Base-by-base conservation (phyloP, 306 rosid species). In the Glycyrrhiza uralensis region DNA sequence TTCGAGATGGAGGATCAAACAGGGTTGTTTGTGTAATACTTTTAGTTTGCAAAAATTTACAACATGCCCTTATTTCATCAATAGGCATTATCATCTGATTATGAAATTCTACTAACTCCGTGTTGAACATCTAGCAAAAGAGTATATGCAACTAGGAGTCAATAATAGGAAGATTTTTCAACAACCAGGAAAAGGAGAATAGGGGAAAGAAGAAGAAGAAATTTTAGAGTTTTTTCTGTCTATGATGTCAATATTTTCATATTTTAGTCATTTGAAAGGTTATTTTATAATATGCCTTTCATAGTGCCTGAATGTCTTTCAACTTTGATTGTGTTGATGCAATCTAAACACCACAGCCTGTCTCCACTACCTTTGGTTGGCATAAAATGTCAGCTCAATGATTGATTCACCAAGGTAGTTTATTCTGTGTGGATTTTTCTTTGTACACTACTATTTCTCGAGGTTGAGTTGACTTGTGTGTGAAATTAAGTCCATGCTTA, bases 221-320 rank as follows among this genome's bases (percentile, higher is more conserved):
- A n/a, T n/a, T n/a, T n/a, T 9, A 13, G 35, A 29, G 56, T 18
- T 66, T 56, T 58, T 6, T 66, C 41, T 22, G 14, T 10, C 2
- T 50, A 18, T 28, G 32, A 13, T 76, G 14, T 70, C 59, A 62
- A 39, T 69, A 61, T 29, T 61, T 70, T 69, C 42, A 45, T 62
- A 35, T 42, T 29, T 41, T 50, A 38, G 59, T 28, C 15, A 28
- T 38, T 60, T 75, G 47, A 13, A 12, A 38, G 19, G 55, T 44
- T 32, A 56, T 10, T 56, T 44, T 35, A 45, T 35, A 35, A 19
- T 70, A n/a, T 49, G 11, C 44, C 80, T 35, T 35, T 26, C 30
- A 10, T 22, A 41, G 26, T 69, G 49, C 47, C 63, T 47, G 44
- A 71, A 62, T 22, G 38, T 28, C 36, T 2, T 15, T 55, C 57